A percentile compares a stretch with the other conserved stretches of the same genome.
Evolutionary conservation across 129 eudicot genomes (phyloP).

Genomic region (Silybum marianum): DNA sequence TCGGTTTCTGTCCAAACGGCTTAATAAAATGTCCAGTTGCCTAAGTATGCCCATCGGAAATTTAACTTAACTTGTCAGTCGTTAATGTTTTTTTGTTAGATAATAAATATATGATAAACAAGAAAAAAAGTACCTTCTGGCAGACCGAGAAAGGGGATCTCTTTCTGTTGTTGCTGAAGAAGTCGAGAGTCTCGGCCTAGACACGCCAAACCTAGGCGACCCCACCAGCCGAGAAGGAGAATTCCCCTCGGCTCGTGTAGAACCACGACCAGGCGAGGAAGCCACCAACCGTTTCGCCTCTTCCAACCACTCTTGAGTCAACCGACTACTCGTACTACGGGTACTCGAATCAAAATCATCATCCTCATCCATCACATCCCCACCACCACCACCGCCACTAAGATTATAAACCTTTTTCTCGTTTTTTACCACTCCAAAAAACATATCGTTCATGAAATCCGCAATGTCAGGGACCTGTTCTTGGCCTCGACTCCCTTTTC

Average conservation of each 20-base stretch:
- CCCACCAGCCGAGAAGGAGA: constrained; percentile 62
- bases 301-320: constrained; percentile 79
- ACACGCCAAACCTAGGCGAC: constrained; percentile 63
- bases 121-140: constrained; percentile 55
- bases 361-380: constrained; percentile 22
- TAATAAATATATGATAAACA: no score
- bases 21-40: no score
- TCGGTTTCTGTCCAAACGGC: no score
- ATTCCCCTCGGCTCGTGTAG: constrained; percentile 36
- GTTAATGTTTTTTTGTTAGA: no score
- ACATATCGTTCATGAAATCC: constrained; percentile 88
- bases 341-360: constrained; percentile 62
- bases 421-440: constrained; percentile 45
- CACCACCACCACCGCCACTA: constrained; percentile 42
- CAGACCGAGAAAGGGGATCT: constrained; percentile 73
- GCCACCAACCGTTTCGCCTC: constrained; percentile 82
- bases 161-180: constrained; percentile 43
- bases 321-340: constrained; percentile 62
- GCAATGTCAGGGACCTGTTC: constrained; percentile 71
- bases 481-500: constrained; percentile 38
- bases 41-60: no score
- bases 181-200: constrained; percentile 43
- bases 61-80: no score
- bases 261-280: constrained; percentile 61
- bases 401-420: constrained; percentile 64